Percentiles rank a stretch among this genome's conserved stretches.
Conservation (phyloP, 805 yeast genomes). For the Yarrowia keelungensis region DNA sequence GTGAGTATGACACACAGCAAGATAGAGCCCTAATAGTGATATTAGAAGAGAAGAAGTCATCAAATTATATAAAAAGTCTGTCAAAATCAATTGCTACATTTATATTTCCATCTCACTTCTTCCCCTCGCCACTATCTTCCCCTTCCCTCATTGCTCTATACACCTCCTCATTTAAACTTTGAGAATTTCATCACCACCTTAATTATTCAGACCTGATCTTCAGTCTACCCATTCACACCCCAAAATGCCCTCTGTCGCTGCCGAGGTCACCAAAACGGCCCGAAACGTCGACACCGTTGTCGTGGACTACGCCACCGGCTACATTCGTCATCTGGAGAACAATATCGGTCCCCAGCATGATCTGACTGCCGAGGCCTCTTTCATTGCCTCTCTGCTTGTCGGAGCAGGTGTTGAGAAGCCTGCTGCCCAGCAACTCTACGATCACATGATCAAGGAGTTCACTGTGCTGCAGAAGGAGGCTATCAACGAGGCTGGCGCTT, state of each 20-base stretch:
- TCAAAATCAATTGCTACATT: no score
- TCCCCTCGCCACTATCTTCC: no score
- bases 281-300: constrained; percentile 88
- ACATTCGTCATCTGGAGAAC: constrained; percentile 76
- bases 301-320: constrained; percentile 90
- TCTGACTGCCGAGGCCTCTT: constrained; percentile 69
- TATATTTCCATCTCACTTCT: no score
- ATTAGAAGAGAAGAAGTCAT: no score
- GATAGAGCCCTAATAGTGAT: neutral
- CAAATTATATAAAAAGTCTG: no score
- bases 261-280: constrained; percentile 82
- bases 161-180: no score
- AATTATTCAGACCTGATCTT: no score
- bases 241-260: constrained; percentile 42
- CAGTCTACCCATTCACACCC: neutral
- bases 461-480: constrained; percentile 66
- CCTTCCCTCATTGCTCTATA: no score
- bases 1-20: neutral
- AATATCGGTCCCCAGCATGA: constrained; percentile 76
- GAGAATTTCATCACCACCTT: no score
- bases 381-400: constrained; percentile 66
- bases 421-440: constrained; percentile 63
- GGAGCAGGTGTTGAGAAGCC: constrained; percentile 82
- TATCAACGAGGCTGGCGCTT: constrained; percentile 73
- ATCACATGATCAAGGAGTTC: constrained; percentile 56